phyloP scores from a whole-genome alignment of 306 rosid genomes.

The Notholithocarpus densiflorus region DNA sequence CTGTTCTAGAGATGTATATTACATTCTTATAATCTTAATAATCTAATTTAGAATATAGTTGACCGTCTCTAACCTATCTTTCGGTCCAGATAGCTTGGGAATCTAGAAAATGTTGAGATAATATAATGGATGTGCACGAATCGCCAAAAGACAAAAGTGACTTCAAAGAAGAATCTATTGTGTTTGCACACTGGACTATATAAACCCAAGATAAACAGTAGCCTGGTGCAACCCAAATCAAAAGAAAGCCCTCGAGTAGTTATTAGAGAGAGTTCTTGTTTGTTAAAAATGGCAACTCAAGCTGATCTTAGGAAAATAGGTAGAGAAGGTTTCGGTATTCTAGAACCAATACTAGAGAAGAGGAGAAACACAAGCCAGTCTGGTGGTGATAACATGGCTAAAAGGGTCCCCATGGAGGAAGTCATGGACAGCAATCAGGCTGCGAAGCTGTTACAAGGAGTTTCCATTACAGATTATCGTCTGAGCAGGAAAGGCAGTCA shows the following conservation, averaged over 20 bases:
- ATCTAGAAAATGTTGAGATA: background rate
- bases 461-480: background rate
- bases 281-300: background rate
- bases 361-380: background rate
- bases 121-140: background rate
- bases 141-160: background rate
- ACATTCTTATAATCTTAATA: too few species aligned
- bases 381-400: background rate
- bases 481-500: background rate
- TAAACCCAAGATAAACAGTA: background rate
- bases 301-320: background rate
- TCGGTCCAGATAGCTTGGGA: background rate
- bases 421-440: background rate
- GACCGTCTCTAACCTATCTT: background rate
- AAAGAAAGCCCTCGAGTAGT: background rate
- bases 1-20: too few species aligned
- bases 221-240: background rate
- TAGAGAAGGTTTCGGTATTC: background rate
- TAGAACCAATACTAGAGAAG: background rate
- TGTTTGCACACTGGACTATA: background rate
- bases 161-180: background rate
- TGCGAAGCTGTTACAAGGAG: background rate
- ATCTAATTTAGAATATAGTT: too few species aligned
- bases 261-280: background rate
- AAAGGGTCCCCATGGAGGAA: background rate